Base-by-base conservation (phyloP, 2,329 filamentous ascomycete genomes). In the Aureobasidium sp. region DNA sequence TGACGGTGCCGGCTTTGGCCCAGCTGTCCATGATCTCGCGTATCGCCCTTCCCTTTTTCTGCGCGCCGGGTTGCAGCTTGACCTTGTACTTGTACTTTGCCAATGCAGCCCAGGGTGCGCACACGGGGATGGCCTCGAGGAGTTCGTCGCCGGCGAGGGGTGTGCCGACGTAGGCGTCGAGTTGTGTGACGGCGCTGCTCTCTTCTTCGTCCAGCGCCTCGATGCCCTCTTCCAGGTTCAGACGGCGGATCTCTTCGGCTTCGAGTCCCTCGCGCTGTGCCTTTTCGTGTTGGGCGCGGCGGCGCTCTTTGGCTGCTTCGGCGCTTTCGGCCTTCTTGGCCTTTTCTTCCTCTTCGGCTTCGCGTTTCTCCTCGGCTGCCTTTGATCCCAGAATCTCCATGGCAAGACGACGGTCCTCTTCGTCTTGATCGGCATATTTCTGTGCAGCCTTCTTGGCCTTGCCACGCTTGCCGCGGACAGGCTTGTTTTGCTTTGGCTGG, bases 11-110 rank as follows among this genome's bases (percentile, higher is more conserved):
- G 53, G 85, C 90, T 21, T 79, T 74, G 65, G 87, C 81, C 92
- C 93, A 96, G 62, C 83, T 82, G 51, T 86, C 84, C n/a, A 97
- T 74, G 33, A 97, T 87, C 74, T 97, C 93, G 71, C 89, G 90
- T 50, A 96, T 85, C 0, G 91, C 92, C 72, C 96, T 97, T 10
- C 94, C 93, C 76, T 96, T 96, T 80, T 97, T 99, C 64, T 87
- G 81, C 0, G 85, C 75, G 0, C 94, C 94, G 0, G 94, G 94
- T 74, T 97, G 94, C 67, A 99, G 74, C 78, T 99, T 99, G 58
- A 86, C 89, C 74, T 95, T 95, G 78, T 96, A 97, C 75, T 96
- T 96, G 75, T 88, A 89, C 60, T 82, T 83, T 74, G 79, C 75
- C 59, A 86, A 71, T 0, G 84, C 80, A n/a, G 77, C 75, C 84